Conservation (phyloP, 129 eudicot species). For the Cynara cardunculus region DNA sequence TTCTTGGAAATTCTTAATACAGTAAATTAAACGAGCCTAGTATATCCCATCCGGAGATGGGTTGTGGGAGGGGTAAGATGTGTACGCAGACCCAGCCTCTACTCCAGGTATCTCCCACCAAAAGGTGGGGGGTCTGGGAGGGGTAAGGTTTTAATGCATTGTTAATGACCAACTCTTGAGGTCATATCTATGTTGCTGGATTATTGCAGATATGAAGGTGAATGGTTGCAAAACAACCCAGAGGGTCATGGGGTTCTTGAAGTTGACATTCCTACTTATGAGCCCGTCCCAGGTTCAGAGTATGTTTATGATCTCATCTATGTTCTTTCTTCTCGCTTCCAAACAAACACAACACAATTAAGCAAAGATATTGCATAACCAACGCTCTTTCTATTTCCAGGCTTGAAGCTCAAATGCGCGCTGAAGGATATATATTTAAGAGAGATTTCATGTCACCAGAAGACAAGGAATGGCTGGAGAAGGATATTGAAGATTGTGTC, state of each 20-base stretch:
- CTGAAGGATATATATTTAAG: conserved; percentile 66
- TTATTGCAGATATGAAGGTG: conserved; percentile 84
- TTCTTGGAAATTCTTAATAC: neutral
- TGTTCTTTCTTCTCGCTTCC: neutral
- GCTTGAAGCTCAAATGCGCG: conserved; percentile 87
- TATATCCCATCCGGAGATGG: neutral
- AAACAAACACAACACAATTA: neutral
- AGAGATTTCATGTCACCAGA: conserved; percentile 88
- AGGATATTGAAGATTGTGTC: conserved; percentile 79
- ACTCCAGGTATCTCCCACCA: no score
- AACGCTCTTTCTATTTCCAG: conserved; percentile 28
- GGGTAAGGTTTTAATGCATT: neutral
- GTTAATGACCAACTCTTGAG: neutral
- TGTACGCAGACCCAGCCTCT: no score
- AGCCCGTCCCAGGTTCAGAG: conserved; percentile 95
- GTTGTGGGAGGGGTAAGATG: no score
- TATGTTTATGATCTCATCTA: conserved; percentile 35
- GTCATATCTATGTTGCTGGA: conserved; percentile 5
- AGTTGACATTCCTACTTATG: conserved; percentile 77
- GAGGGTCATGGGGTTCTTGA: conserved; percentile 98
- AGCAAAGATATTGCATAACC: neutral
- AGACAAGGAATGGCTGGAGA: conserved; percentile 89
- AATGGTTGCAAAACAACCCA: conserved; percentile 81
- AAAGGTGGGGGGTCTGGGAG: no score
- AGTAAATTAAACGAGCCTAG: neutral